Base-by-base conservation (phyloP, 768 basidiomycete genomes). In the Lepiota subincarnata region DNA sequence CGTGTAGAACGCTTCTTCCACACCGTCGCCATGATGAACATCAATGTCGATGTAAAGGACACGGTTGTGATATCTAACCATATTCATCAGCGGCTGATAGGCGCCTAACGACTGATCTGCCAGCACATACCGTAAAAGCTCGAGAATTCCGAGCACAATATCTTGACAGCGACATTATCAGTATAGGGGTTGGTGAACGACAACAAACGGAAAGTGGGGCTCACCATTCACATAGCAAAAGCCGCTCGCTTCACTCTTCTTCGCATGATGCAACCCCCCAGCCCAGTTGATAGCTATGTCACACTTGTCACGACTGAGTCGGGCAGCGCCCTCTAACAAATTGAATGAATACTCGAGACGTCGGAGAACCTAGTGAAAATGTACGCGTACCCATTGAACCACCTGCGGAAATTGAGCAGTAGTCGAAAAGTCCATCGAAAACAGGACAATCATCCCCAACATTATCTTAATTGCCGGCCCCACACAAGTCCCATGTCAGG, bases 211-310 rank as follows among this genome's bases (percentile, higher is more conserved):
- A 38, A 28, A 18, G 35, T 38, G 36, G 35, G 44, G 61, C 76
- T 37, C 55, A 94, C 94, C 96, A 63, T 98, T 98, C 40, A 98
- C 92, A 67, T 98, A 99, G 72, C 97, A 99, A 70, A 99, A 99
- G 1, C 97, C 97, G 61, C 92, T 95, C 0, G 97, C 97, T 72
- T 99, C 97, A 40, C 93, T 92, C 76, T 98, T 99, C 74, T 98
- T 99, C 2, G 97, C 94, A 65, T 99, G 97, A 68, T 99, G 97
- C 41, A 99, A 75, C 13, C 97, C 97, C 12, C 97, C 97, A 7
- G 97, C 96, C 97, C 97, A 99, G 64, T 99, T 99, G 51, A 99
- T 84, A 2, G 97, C 97, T 60, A 98, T 98, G 68, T 99, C 97
- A 67, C 95, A 98, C 67, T 98, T 98, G 70, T 98, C 94, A 55